These are phyloP conservation scores for Vitis hybrid DNA, from an alignment of 177 flowering plant genomes.

Conservation along the genomic window DNA sequence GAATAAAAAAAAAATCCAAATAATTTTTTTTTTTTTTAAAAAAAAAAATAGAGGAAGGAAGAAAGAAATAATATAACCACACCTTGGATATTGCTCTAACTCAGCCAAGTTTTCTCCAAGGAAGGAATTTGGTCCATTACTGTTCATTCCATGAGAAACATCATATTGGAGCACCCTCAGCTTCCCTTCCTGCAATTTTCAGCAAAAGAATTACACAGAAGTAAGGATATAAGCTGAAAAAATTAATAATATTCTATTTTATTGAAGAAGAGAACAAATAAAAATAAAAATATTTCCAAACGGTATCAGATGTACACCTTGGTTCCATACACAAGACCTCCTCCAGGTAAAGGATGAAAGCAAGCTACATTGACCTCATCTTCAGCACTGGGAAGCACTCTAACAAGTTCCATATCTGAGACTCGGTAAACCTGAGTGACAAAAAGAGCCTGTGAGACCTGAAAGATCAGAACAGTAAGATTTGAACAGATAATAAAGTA, in stretches of 20 bases:
- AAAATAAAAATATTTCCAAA: not conserved
- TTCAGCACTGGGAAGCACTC: constrained; percentile 97
- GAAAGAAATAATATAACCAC: not conserved
- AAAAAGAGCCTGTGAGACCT: not conserved
- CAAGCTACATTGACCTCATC: constrained; percentile 99
- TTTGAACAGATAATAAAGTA: not conserved
- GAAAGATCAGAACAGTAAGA: not conserved
- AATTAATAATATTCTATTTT: not conserved
- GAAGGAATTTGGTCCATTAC: constrained; percentile 29
- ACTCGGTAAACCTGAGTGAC: constrained; percentile 82
- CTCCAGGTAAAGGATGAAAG: constrained; percentile 94
- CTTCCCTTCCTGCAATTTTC: constrained; percentile 59
- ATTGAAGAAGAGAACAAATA: not conserved
- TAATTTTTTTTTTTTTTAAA: not conserved
- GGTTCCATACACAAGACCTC: constrained; percentile 97
- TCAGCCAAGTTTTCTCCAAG: constrained; percentile 68
- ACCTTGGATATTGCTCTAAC: constrained; percentile 35
- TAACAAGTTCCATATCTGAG: constrained; percentile 97
- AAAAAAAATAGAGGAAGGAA: not conserved
- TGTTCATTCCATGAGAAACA: constrained; percentile 36
- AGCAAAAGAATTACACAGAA: not conserved
- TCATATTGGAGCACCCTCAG: constrained; percentile 80
- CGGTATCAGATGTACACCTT: constrained; percentile 51
- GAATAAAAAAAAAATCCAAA: not conserved
- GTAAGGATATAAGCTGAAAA: not conserved